Base-by-base conservation (phyloP, 306 rosid species). In the Pachyrhizus erosus region DNA sequence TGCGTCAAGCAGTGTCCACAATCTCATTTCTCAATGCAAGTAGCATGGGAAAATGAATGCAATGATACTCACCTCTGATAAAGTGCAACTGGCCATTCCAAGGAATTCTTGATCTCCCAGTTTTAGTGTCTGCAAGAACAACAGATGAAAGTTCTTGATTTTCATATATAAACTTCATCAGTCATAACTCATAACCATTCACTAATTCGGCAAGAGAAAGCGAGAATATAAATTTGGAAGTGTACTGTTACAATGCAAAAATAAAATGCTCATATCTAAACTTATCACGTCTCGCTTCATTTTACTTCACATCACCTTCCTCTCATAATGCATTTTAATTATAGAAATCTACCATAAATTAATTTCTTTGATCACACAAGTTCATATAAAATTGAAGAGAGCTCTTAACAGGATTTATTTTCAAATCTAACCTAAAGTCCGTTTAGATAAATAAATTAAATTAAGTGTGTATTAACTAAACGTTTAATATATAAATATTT, bases 31-130 rank as follows among this genome's bases (percentile, higher is more conserved):
- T 42, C 8, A 45, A 74, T 46, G 65, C 33, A 34, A 75, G 8
- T 8, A 37, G 42, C 42, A 37, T 10, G 8, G 10, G 24, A 51
- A 64, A 73, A 55, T 13, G 42, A 48, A 51, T 43, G 48, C n/a
- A 86, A 24, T 48, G 76, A 23, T n/a, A 37, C 85, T 86, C 62
- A 93, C 98, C 97, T 93, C 97, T 57, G 99, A 90, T 69, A 95
- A 88, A 51, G 39, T 82, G 83, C 99, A 93, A 75, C 57, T 85
- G 20, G 94, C 90, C 85, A 88, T 88, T 45, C 99, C 99, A 48
- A 95, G 90, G 84, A 95, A 95, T 0, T 95, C 97, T 78, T 95
- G 98, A 85, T 93, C 96, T 54, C 80, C 75, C 88, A 90, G 77
- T 49, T 85, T 88, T 84, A 95, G 81, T 37, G 83, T 64, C 98